These are phyloP conservation scores for Jackrogersella multiformis DNA, from an alignment of 495 filamentous ascomycete species.

Conservation along the genomic window DNA sequence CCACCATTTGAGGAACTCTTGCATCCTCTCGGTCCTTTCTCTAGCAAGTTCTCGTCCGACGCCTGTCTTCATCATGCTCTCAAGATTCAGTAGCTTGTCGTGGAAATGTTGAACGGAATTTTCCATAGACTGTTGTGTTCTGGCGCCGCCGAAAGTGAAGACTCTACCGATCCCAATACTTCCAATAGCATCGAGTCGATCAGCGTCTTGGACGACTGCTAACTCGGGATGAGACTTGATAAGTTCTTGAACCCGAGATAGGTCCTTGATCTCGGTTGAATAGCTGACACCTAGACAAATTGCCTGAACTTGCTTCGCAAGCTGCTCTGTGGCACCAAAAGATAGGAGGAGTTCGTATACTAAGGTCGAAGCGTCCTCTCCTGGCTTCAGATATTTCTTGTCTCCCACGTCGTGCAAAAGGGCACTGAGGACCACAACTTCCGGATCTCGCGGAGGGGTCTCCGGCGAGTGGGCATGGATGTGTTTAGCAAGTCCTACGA, in stretches of 20 bases:
- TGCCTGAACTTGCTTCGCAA: conserved; percentile 71
- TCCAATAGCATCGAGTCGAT: conserved; percentile 88
- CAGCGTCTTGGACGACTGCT: conserved; percentile 88
- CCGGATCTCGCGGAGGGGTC: conserved; percentile 54
- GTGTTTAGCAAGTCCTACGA: conserved; percentile 72
- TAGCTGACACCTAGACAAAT: conserved; percentile 81
- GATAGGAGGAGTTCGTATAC: conserved; percentile 67
- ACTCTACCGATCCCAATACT: conserved; percentile 81
- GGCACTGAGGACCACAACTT: conserved; percentile 74
- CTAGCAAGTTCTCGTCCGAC: conserved; percentile 73
- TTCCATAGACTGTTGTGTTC: conserved; percentile 61
- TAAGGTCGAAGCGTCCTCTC: conserved; percentile 61
- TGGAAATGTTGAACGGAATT: conserved; percentile 77
- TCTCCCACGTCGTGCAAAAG: conserved; percentile 91
- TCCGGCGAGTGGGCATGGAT: conserved; percentile 60
- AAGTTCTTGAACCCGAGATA: conserved; percentile 58
- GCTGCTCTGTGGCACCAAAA: conserved; percentile 59
- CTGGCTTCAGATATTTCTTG: conserved; percentile 73
- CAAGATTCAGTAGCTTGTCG: conserved; percentile 78
- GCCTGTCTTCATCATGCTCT: conserved; percentile 84
- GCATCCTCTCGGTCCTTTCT: conserved; percentile 70
- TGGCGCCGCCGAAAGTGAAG: conserved; percentile 80
- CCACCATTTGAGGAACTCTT: conserved; percentile 76
- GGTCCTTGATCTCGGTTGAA: conserved; percentile 73
- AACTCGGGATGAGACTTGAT: conserved; percentile 74